These are phyloP conservation scores for Nitzschia sp. DNA, from an alignment of 108 stramenopile species.

Conservation along the genomic window DNA sequence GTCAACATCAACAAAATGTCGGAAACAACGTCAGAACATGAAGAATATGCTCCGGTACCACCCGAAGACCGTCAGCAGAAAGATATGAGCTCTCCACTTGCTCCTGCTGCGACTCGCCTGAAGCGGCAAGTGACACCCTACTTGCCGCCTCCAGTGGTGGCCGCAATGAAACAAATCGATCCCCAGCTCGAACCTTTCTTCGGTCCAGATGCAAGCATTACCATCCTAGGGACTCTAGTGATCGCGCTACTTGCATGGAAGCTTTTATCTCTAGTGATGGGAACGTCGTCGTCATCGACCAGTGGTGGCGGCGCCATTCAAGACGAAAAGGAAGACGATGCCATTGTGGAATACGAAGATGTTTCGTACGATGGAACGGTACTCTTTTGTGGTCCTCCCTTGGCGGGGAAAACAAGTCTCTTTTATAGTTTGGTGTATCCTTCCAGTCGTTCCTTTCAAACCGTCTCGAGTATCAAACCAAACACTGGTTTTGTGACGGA, in stretches of 20 bases:
- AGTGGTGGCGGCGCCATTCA: slow-evolving; percentile 34
- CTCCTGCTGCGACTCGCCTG: not conserved
- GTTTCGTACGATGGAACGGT: slow-evolving; percentile 41
- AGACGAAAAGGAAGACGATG: slow-evolving; percentile 35
- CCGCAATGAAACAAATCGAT: slow-evolving; percentile 40
- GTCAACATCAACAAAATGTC: not conserved
- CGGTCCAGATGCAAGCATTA: slow-evolving; percentile 44
- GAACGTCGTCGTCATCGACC: not conserved
- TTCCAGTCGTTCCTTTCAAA: slow-evolving; percentile 4
- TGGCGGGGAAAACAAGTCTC: slow-evolving; percentile 49
- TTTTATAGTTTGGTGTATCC: slow-evolving; percentile 35
- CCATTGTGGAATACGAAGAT: slow-evolving; percentile 9
- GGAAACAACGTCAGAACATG: not conserved
- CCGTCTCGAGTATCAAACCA: slow-evolving; percentile 65
- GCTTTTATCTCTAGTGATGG: slow-evolving; percentile 3
- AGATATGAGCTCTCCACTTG: not conserved
- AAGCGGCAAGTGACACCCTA: slow-evolving; percentile 38
- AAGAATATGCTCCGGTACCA: not conserved
- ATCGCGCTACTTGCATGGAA: slow-evolving; percentile 11
- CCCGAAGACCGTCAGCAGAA: not conserved
- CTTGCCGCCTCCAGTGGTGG: slow-evolving; percentile 54
- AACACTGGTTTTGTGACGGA: slow-evolving; percentile 52
- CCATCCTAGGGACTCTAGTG: slow-evolving; percentile 22
- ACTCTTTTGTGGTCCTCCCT: slow-evolving; percentile 46
- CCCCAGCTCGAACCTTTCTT: slow-evolving; percentile 38